Evolutionary conservation across 2,329 filamentous ascomycete genomes (phyloP).

Genomic region (Fusarium pseudograminearum): DNA sequence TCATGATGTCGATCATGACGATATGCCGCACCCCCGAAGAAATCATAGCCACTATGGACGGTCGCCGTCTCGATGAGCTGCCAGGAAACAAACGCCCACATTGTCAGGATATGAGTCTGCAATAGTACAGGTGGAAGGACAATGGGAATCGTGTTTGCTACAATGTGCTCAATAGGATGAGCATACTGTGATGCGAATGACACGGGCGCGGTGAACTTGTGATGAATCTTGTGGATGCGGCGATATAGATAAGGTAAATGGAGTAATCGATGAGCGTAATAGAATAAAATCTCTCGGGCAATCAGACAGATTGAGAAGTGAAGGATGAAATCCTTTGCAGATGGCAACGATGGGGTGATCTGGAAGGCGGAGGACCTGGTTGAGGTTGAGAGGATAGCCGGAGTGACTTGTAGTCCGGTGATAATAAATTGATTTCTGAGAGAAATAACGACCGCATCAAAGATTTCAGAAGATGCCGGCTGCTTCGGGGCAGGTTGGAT

Average conservation of each 20-base stretch:
- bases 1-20: constrained; percentile 70
- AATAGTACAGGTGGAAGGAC: constrained; percentile 61
- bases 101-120: constrained; percentile 62
- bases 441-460: constrained; percentile 58
- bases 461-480: constrained; percentile 59
- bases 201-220: constrained; percentile 67
- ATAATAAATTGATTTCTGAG: constrained; percentile 61
- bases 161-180: constrained; percentile 67
- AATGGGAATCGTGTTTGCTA: constrained; percentile 66
- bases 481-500: constrained; percentile 65
- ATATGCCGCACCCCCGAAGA: constrained; percentile 59
- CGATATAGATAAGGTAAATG: constrained; percentile 63
- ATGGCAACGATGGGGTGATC: constrained; percentile 55
- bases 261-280: constrained; percentile 66
- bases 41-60: constrained; percentile 70
- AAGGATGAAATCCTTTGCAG: constrained; percentile 50
- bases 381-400: constrained; percentile 37
- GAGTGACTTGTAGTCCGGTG: constrained; percentile 48
- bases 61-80: constrained; percentile 65
- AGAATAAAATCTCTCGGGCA: constrained; percentile 65
- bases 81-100: constrained; percentile 62
- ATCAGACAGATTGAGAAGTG: constrained; percentile 58
- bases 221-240: constrained; percentile 67
- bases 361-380: constrained; percentile 52
- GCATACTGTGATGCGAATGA: constrained; percentile 68